A percentile compares a stretch with the other conserved stretches of the same genome.
phyloP scores from a whole-genome alignment of 768 basidiomycete species.

The Pleurotus ostreatus region DNA sequence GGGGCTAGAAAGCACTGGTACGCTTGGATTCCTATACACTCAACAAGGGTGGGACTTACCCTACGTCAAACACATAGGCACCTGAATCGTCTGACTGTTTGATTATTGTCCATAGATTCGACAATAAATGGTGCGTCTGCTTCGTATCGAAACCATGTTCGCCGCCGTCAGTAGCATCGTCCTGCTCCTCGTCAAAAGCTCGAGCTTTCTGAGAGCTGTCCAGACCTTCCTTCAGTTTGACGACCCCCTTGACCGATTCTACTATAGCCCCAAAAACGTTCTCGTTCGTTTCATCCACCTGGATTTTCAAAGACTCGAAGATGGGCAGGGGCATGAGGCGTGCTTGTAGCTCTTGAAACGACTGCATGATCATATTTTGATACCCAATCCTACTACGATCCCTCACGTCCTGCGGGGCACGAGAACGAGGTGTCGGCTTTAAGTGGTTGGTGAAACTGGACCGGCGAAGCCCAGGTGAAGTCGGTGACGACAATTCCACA shows the following conservation, averaged over 20 bases:
- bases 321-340: conserved; percentile 52
- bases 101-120: conserved; percentile 1
- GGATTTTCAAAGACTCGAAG: conserved; percentile 35
- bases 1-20: neutral
- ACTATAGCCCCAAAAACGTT: conserved; percentile 37
- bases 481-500: neutral
- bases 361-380: conserved; percentile 11
- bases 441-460: conserved; percentile 7
- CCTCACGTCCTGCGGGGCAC: neutral
- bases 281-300: conserved; percentile 20
- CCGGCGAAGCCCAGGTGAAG: neutral
- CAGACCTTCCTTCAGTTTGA: conserved; percentile 30
- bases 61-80: conserved; percentile 63
- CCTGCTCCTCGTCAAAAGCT: conserved; percentile 12
- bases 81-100: conserved; percentile 38
- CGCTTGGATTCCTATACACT: neutral
- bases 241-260: conserved; percentile 39
- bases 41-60: conserved; percentile 24
- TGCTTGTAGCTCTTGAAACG: conserved; percentile 43
- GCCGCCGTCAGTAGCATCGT: conserved; percentile 50
- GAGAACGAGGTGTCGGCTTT: neutral
- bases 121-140: neutral
- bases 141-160: conserved; percentile 17
- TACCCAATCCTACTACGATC: conserved; percentile 5
- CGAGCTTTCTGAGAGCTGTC: conserved; percentile 4